phyloP scores from a whole-genome alignment of 768 basidiomycete species.

The Macrolepiota fuliginosa region DNA sequence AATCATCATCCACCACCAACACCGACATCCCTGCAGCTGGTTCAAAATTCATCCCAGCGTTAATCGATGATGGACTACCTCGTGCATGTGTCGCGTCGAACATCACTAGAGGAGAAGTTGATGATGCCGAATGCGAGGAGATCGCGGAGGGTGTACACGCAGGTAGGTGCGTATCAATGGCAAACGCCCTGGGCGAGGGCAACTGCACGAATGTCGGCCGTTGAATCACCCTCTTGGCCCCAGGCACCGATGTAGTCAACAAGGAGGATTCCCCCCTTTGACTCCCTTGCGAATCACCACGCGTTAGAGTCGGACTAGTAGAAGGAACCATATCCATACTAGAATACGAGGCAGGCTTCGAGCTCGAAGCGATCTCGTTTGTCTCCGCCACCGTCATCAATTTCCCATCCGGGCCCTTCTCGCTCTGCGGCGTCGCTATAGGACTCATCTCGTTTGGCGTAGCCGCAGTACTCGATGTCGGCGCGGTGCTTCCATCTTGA shows the following conservation, averaged over 20 bases:
- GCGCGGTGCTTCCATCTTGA: constrained; percentile 2
- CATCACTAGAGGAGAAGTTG: constrained; percentile 29
- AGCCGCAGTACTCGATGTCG: background rate
- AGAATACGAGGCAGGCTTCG: background rate
- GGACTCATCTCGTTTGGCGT: constrained; percentile 5
- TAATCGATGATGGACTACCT: constrained; percentile 37
- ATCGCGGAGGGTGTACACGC: constrained; percentile 21
- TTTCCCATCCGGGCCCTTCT: constrained; percentile 5
- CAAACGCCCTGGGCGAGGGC: constrained; percentile 32
- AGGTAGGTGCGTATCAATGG: constrained; percentile 24
- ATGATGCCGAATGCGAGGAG: constrained; percentile 21
- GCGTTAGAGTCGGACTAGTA: background rate
- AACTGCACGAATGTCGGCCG: constrained; percentile 39
- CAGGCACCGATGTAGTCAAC: background rate
- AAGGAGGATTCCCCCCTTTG: background rate
- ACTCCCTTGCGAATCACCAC: background rate
- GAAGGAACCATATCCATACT: background rate
- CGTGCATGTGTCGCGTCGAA: constrained; percentile 38
- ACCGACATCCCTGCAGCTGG: constrained; percentile 48
- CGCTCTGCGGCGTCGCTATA: background rate
- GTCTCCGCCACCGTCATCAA: background rate
- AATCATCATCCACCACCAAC: constrained; percentile 83
- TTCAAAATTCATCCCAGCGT: constrained; percentile 40
- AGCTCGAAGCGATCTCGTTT: background rate
- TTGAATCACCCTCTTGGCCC: constrained; percentile 4